Evolutionary conservation across 2,329 filamentous ascomycete species (phyloP).

Genomic region (Lasiodiplodia gonubiensis): DNA sequence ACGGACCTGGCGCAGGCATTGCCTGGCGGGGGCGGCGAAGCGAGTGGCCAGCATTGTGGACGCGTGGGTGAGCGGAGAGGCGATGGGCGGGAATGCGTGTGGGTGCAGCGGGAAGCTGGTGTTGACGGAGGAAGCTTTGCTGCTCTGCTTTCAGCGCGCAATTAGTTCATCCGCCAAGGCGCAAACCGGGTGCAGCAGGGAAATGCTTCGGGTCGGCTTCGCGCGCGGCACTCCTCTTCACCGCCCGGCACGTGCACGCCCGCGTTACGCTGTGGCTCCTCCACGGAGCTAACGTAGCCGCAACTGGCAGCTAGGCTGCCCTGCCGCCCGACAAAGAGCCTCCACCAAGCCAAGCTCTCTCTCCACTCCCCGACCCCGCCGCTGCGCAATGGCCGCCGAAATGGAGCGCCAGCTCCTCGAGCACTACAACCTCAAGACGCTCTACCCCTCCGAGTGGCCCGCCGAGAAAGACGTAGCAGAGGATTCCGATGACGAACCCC

Average conservation of each 20-base stretch:
- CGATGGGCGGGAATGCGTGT: constrained; percentile 7
- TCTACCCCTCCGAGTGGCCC: constrained; percentile 86
- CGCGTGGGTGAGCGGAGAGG: constrained; percentile 28
- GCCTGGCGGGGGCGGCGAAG: constrained; percentile 76
- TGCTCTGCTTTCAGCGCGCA: constrained; percentile 18
- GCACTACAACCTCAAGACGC: constrained; percentile 83
- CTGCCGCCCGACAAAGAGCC: constrained; percentile 23
- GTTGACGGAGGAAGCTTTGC: constrained; percentile 28
- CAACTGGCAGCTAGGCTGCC: background rate
- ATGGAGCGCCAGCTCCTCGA: constrained; percentile 77
- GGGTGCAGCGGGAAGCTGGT: constrained; percentile 21
- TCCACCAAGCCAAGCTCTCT: constrained; percentile 31
- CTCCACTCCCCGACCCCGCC: constrained; percentile 51
- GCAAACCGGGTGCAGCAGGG: constrained; percentile 24
- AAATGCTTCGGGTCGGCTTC: constrained; percentile 23
- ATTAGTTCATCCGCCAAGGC: constrained; percentile 26
- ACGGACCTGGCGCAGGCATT: constrained; percentile 74
- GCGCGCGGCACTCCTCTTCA: constrained; percentile 15
- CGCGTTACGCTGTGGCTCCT: background rate
- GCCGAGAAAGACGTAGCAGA: constrained; percentile 74
- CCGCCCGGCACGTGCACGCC: constrained; percentile 13
- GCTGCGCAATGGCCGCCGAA: constrained; percentile 11
- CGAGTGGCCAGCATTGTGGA: constrained; percentile 82
- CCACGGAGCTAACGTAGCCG: constrained; percentile 11
- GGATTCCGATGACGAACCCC: constrained; percentile 52